Conservation (phyloP, 2,329 filamentous ascomycete genomes). For the Colletotrichum incanum region DNA sequence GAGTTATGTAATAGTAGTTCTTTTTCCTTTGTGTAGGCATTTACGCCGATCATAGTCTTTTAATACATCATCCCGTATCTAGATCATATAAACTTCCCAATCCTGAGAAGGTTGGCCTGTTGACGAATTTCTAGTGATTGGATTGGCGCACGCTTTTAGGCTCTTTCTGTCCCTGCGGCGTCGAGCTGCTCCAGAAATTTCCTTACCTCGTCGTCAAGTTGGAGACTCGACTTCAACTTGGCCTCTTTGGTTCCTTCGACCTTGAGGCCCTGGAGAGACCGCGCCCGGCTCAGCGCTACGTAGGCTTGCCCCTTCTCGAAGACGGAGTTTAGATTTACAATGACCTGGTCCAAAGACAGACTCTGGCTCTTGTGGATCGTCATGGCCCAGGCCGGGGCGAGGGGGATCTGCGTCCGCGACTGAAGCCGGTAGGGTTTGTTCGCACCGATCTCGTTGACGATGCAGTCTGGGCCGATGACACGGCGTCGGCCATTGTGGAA, state of each 20-base stretch:
- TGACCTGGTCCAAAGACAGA: constrained; percentile 72
- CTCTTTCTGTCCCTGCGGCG: no score
- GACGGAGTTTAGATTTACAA: constrained; percentile 65
- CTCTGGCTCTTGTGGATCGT: constrained; percentile 76
- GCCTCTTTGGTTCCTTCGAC: constrained; percentile 49
- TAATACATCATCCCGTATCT: no score
- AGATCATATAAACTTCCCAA: no score
- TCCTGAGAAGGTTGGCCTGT: no score
- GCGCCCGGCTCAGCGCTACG: constrained; percentile 73
- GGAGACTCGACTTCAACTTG: neutral
- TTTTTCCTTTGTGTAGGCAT: no score
- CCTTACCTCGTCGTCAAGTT: constrained; percentile 4
- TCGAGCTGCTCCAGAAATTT: neutral
- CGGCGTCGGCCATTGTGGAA: constrained; percentile 64
- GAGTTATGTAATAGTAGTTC: no score
- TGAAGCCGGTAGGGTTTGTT: constrained; percentile 63
- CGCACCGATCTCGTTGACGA: constrained; percentile 63
- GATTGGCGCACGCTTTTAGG: no score
- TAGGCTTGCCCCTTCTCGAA: constrained; percentile 75
- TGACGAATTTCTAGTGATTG: no score
- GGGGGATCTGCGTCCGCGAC: constrained; percentile 73
- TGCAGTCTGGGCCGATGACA: constrained; percentile 68
- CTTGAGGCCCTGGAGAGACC: constrained; percentile 64
- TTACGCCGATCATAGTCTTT: no score
- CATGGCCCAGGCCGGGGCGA: constrained; percentile 74